A percentile compares a stretch with the other conserved stretches of the same genome.
Conservation (phyloP, 2,329 filamentous ascomycete genomes). For the Sarocladium oryzae region DNA sequence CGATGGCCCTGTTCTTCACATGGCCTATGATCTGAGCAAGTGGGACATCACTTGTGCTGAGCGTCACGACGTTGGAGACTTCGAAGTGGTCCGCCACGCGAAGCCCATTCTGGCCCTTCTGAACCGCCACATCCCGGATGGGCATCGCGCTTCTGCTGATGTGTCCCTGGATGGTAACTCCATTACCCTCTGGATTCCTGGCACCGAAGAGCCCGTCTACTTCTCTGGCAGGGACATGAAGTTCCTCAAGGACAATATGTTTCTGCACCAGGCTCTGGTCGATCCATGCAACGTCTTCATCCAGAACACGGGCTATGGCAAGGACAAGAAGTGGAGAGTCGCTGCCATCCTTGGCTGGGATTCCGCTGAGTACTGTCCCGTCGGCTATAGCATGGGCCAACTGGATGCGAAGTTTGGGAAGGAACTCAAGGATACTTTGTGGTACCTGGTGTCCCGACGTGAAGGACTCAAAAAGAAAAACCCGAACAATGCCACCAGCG, state of each 20-base stretch:
- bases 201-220: background rate
- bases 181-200: background rate
- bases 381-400: background rate
- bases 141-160: background rate
- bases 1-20: background rate
- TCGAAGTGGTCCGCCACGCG: background rate
- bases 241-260: background rate
- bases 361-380: background rate
- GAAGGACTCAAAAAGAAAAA: background rate
- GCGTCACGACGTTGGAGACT: background rate
- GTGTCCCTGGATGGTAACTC: background rate
- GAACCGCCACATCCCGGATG: background rate
- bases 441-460: background rate
- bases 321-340: background rate
- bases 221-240: background rate
- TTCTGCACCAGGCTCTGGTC: background rate
- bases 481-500: background rate
- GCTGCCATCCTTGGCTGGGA: background rate
- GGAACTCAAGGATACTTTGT: background rate
- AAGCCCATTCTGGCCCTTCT: constrained; percentile 1
- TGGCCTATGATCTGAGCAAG: background rate
- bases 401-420: background rate
- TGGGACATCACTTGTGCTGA: background rate
- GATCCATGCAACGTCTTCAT: background rate
- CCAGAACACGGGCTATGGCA: too few relatives aligned